Evolutionary conservation across 108 stramenopile species (phyloP).

Genomic region (Cyclostephanos invisitatus): DNA sequence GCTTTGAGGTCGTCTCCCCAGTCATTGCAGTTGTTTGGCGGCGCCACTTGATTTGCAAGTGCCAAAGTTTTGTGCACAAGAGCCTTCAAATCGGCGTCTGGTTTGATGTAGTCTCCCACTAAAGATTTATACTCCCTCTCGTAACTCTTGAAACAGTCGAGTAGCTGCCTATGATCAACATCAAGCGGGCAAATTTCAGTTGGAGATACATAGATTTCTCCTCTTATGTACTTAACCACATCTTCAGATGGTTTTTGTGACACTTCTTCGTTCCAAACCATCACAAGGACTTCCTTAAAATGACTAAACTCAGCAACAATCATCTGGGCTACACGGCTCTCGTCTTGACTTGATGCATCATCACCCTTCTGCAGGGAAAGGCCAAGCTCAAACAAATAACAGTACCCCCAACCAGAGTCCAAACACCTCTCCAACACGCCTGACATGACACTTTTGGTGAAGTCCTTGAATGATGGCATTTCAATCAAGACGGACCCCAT

Average conservation of each 20-base stretch:
- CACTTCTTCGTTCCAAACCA: conserved; percentile 69
- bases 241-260: conserved; percentile 64
- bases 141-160: conserved; percentile 48
- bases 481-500: conserved; percentile 65
- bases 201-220: conserved; percentile 16
- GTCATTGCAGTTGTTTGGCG: conserved; percentile 30
- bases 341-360: conserved; percentile 42
- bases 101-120: conserved; percentile 53
- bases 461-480: conserved; percentile 48
- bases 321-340: conserved; percentile 58
- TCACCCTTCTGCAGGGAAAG: conserved; percentile 53
- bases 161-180: conserved; percentile 39
- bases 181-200: neutral
- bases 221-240: conserved; percentile 45
- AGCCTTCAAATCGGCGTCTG: conserved; percentile 51
- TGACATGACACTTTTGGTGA: conserved; percentile 53
- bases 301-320: conserved; percentile 57
- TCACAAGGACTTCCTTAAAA: conserved; percentile 66
- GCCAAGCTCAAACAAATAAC: conserved; percentile 66
- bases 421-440: conserved; percentile 55
- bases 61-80: conserved; percentile 47
- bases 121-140: conserved; percentile 53
- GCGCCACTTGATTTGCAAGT: conserved; percentile 43
- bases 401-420: conserved; percentile 56
- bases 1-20: conserved; percentile 34